These are phyloP conservation scores for Candida vartiovaarae DNA, from an alignment of 805 yeast genomes.

Conservation along the genomic window DNA sequence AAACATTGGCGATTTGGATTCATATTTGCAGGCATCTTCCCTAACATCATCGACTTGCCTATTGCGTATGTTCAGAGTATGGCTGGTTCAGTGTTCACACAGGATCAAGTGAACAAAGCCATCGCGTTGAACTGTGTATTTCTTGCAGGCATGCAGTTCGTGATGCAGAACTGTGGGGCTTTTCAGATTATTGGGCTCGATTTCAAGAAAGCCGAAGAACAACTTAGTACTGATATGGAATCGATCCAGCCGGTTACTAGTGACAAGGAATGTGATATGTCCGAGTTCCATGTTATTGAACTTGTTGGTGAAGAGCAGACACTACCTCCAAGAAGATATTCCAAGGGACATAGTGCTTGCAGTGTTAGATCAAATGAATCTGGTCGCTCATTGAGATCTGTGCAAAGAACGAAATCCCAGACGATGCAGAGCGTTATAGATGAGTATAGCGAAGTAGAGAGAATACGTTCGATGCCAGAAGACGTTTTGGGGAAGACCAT, in stretches of 20 bases:
- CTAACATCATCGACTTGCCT: slow-evolving; percentile 46
- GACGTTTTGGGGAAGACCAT: slow-evolving; percentile 13
- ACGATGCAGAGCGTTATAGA: slow-evolving; percentile 15
- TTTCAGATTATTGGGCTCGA: slow-evolving; percentile 66
- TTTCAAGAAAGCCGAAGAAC: slow-evolving; percentile 32
- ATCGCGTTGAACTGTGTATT: slow-evolving; percentile 37
- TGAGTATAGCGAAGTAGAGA: slow-evolving; percentile 22
- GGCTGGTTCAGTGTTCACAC: slow-evolving; percentile 32
- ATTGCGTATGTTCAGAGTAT: slow-evolving; percentile 45
- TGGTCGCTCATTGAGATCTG: slow-evolving; percentile 16
- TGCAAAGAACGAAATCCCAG: slow-evolving; percentile 6
- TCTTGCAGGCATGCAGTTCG: slow-evolving; percentile 44
- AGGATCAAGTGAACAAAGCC: slow-evolving; percentile 36
- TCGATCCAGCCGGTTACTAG: not conserved
- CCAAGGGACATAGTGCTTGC: not conserved
- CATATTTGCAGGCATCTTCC: slow-evolving; percentile 41
- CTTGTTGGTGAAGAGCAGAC: not conserved
- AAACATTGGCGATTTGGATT: slow-evolving; percentile 43
- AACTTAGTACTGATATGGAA: not conserved
- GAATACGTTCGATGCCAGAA: slow-evolving; percentile 7
- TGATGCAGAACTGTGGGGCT: slow-evolving; percentile 72
- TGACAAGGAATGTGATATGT: not conserved
- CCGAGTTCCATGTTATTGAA: not conserved
- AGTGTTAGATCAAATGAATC: slow-evolving; percentile 8
- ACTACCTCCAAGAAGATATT: too few species aligned